A percentile compares a stretch with the other conserved stretches of the same genome.
These are phyloP conservation scores for Aspergillus neotritici DNA, from an alignment of 2,329 filamentous ascomycete genomes.

Conservation along the genomic window DNA sequence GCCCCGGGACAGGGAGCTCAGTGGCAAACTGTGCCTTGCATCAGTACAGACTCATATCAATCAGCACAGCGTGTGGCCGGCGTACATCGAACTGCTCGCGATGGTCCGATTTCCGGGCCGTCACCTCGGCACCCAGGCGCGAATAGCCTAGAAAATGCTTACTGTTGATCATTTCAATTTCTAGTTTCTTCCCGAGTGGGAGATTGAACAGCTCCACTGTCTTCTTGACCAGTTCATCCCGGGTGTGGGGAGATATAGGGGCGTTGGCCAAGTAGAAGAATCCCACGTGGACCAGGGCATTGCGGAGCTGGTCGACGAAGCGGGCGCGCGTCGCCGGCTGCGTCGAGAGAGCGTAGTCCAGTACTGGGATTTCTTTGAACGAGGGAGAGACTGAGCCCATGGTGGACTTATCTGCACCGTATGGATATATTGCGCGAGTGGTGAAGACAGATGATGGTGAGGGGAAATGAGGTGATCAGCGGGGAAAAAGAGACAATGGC, in stretches of 20 bases:
- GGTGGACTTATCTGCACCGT: neutral
- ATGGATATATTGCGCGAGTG: no score
- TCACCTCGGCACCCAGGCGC: constrained; percentile 30
- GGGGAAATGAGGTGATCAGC: no score
- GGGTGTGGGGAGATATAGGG: constrained; percentile 17
- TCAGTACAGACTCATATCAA: neutral
- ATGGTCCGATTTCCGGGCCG: constrained; percentile 28
- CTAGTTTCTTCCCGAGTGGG: constrained; percentile 42
- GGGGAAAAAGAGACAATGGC: no score
- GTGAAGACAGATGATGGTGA: no score
- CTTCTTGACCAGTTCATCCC: constrained; percentile 31
- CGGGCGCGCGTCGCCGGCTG: constrained; percentile 17
- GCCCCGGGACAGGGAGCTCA: constrained; percentile 30
- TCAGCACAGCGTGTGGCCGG: constrained; percentile 13
- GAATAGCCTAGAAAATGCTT: constrained; percentile 36
- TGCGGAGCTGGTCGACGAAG: constrained; percentile 26
- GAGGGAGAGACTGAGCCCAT: constrained; percentile 19
- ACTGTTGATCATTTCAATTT: constrained; percentile 43
- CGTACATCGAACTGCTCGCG: constrained; percentile 35
- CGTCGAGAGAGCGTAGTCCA: constrained; percentile 24
- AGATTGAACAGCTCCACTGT: constrained; percentile 41
- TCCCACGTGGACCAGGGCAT: constrained; percentile 32
- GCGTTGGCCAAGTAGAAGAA: constrained; percentile 33
- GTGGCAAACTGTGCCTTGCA: constrained; percentile 26
- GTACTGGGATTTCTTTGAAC: constrained; percentile 28